A percentile compares a stretch with the other conserved stretches of the same genome.
Evolutionary conservation across 2,329 filamentous ascomycete species (phyloP).

Genomic region (Fusarium sp.): DNA sequence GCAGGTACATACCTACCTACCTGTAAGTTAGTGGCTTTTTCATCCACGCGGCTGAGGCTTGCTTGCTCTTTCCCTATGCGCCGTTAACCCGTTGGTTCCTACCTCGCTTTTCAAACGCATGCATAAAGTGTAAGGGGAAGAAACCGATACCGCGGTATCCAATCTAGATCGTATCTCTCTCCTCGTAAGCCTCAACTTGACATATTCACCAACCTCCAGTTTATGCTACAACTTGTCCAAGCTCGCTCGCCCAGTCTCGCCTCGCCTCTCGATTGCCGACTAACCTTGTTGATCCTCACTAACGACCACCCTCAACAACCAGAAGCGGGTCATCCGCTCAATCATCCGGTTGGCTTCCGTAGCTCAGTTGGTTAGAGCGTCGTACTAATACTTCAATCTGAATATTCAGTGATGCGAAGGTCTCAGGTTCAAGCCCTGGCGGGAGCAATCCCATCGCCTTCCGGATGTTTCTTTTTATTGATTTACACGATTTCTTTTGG

Average conservation of each 20-base stretch:
- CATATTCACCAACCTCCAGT: neutral
- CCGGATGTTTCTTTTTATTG: constrained; percentile 20
- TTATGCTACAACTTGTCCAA: neutral
- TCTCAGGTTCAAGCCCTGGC: constrained; percentile 32
- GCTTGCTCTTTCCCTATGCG: neutral
- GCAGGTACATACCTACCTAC: neutral
- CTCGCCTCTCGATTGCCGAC: neutral
- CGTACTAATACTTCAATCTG: constrained; percentile 30
- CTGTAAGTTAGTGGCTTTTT: neutral
- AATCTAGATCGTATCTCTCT: neutral
- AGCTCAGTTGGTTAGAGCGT: constrained; percentile 40
- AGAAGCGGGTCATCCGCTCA: constrained; percentile 30
- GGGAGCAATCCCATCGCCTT: constrained; percentile 30
- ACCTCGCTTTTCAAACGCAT: neutral
- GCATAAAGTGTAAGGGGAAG: neutral
- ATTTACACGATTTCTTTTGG: neutral
- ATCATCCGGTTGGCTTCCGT: constrained; percentile 38
- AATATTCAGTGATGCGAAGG: constrained; percentile 26
- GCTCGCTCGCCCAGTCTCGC: neutral
- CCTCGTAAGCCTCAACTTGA: neutral
- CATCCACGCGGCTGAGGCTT: constrained; percentile 4
- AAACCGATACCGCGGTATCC: neutral
- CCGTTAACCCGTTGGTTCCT: neutral
- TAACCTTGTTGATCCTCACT: constrained; percentile 7
- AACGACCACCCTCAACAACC: neutral